Evolutionary conservation across 73 alveolate species (phyloP), one percentile per base, ranked within the genome.

Genomic region (Paramecium bursaria): DNA sequence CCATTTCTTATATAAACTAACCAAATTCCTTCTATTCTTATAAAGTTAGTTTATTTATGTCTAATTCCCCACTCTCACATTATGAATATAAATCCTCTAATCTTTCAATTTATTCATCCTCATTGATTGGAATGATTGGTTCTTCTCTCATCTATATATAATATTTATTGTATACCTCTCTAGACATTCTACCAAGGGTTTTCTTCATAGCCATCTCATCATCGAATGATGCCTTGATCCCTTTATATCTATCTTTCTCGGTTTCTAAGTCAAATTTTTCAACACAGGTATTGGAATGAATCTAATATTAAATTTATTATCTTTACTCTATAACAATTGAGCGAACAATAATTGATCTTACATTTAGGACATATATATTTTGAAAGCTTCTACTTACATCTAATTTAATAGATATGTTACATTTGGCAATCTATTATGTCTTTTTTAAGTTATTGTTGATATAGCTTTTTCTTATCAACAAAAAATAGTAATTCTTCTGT

Each of bases 311-410:
- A n/a, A n/a, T n/a, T n/a, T n/a, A n/a, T n/a, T n/a, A n/a, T n/a
- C n/a, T n/a, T n/a, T n/a, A n/a, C n/a, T 67, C 44, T 67, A 35
- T 39, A 67, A 39, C 82, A 67, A 1, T 39, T 46, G 26, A 35
- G 42, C 33, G 82, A 67, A 19, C 57, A 67, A 29, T 67, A 17
- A 19, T 23, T 33, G 10, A 25, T 33, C 15, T 67, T 19, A 67
- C 82, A 67, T 67, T 67, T 67, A 13, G 60, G 82, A 22, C 82
- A 67, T 14, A 19, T 21, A 46, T 67, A 67, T 67, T 67, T 67
- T 2, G 82, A 52, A 31, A 55, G 15, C 15, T 55, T 9, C 14
- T 29, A 15, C 17, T 26, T 29, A 29, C 75, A 55, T 17, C 51
- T 55, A 55, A 23, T 13, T 9, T 55, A 55, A 26, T 14, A 4